Base-by-base conservation (phyloP, 2,329 filamentous ascomycete genomes). In the Colletotrichum acutatum region DNA sequence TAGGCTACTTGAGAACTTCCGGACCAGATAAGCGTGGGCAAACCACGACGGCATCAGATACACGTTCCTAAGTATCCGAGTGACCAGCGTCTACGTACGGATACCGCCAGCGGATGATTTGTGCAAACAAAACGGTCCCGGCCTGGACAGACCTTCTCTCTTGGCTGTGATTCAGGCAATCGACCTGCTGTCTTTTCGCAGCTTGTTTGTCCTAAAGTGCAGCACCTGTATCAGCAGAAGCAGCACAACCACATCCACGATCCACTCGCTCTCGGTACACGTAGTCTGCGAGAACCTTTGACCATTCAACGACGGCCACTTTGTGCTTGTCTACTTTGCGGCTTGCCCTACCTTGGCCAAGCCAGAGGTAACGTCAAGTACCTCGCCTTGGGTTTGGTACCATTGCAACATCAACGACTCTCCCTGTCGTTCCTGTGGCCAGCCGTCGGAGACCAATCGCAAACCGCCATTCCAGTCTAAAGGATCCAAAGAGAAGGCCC, bases 401-500 rank as follows among this genome's bases (percentile, higher is more conserved):
- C 28, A 65, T 72, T 64, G 66, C 66, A 72, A 72, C 53, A 72
- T 56, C 70, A 65, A 69, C 70, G 46, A 53, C 60, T 65, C 70
- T 72, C 70, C 70, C 70, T 72, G 70, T 70, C 70, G 70, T 72
- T 66, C 66, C 70, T 72, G 70, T 70, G 66, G 66, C 66, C 56
- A 70, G 66, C 70, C 70, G 70, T 52, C 32, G 28, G 56, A 65
- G 49, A 30, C 60, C 66, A 72, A 70, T 72, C 37, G 70, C 70
- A 65, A 72, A 72, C 59, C 24, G 60, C 66, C 54, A 34, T 70
- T 61, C 22, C 70, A 72, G 65, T 72, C 70, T 66, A 60, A 63
- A 72, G 61, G 59, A 68, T 49, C 24, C 58, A 60, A 56, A 68
- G 62, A 52, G 66, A 62, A 63, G 24, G 42, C 24, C 26, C 24